Conservation (phyloP, 140 eudicot genomes). For the Anethum foeniculum region DNA sequence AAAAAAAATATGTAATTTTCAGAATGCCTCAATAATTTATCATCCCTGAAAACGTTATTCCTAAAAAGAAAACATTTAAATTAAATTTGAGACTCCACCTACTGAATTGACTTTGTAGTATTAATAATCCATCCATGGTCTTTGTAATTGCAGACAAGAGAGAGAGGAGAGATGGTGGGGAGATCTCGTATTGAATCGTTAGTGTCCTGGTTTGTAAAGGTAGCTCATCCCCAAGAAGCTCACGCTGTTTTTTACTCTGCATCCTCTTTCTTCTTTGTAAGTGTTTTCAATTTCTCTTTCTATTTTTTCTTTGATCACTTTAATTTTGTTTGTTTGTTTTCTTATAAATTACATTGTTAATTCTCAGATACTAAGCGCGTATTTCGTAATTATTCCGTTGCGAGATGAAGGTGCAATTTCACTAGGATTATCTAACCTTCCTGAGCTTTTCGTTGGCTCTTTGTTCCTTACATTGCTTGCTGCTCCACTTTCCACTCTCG, state of each 20-base stretch:
- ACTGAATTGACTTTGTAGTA: not conserved
- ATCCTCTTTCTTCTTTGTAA: slow-evolving; percentile 53
- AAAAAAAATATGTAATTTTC: no score
- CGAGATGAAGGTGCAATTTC: slow-evolving; percentile 98
- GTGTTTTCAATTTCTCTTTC: not conserved
- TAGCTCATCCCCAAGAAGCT: slow-evolving; percentile 42
- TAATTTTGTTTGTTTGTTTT: not conserved
- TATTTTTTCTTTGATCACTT: not conserved
- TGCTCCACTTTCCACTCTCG: slow-evolving; percentile 77
- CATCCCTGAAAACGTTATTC: no score
- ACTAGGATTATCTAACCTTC: slow-evolving; percentile 67
- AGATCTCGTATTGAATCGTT: slow-evolving; percentile 32
- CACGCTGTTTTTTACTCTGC: slow-evolving; percentile 41
- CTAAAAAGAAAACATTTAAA: no score
- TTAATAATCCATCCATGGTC: not conserved
- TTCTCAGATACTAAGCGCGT: slow-evolving; percentile 68
- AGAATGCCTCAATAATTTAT: no score
- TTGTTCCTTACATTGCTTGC: slow-evolving; percentile 79
- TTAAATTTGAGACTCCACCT: not conserved
- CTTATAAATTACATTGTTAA: not conserved
- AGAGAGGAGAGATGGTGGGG: slow-evolving; percentile 7
- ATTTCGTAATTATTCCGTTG: slow-evolving; percentile 85
- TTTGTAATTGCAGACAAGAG: not conserved
- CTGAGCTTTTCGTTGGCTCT: slow-evolving; percentile 82
- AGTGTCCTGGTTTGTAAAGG: slow-evolving; percentile 32